These are phyloP conservation scores for Monilinia polystroma DNA, from an alignment of 2,329 filamentous ascomycete species.

Conservation along the genomic window DNA sequence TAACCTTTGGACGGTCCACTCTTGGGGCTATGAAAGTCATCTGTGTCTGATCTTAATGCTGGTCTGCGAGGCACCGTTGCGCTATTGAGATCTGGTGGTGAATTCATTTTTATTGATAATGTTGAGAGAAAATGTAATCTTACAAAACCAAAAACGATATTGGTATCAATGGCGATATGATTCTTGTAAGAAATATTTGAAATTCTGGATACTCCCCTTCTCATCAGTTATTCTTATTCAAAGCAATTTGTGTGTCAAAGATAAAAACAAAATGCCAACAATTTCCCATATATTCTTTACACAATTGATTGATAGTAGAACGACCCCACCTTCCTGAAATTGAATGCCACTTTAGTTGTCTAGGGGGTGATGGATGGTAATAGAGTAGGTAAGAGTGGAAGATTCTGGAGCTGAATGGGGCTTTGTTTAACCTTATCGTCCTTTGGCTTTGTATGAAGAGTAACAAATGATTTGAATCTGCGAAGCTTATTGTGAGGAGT, in stretches of 20 bases:
- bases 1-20: slow-evolving; percentile 37
- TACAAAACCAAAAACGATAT: no score
- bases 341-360: background rate
- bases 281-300: no score
- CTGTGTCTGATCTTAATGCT: slow-evolving; percentile 18
- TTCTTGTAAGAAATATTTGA: background rate
- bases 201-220: background rate
- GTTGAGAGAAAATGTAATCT: background rate
- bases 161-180: background rate
- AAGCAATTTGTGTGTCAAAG: no score
- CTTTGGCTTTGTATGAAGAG: no score
- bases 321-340: background rate
- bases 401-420: no score
- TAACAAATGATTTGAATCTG: no score
- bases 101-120: slow-evolving; percentile 14
- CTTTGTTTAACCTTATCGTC: no score
- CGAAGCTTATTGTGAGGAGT: no score
- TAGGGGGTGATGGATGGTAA: no score
- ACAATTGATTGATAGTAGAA: background rate
- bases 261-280: no score
- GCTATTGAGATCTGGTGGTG: slow-evolving; percentile 12
- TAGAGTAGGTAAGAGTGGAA: no score
- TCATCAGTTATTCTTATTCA: background rate
- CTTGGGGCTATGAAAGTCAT: slow-evolving; percentile 31
- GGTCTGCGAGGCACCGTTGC: slow-evolving; percentile 18